A percentile compares a stretch with the other conserved stretches of the same genome.
phyloP scores from a whole-genome alignment of 306 rosid species.

The Bauhinia variegata region DNA sequence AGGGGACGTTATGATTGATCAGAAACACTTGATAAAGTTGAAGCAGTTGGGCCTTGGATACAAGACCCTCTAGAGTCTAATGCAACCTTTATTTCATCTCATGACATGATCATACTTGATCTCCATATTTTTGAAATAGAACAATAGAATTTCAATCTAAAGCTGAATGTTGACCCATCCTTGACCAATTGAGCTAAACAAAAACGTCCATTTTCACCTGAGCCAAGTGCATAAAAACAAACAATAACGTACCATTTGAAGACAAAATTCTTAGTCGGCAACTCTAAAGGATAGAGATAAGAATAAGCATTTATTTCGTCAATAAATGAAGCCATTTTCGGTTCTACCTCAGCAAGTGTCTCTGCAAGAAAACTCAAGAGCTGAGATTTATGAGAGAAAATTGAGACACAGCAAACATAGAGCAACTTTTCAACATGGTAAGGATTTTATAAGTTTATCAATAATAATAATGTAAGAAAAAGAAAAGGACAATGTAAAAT shows the following conservation, averaged over 20 bases:
- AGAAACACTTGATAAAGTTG: conserved; percentile 1
- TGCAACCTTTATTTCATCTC: neutral
- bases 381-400: neutral
- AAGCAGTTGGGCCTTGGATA: neutral
- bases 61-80: no score
- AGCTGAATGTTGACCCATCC: neutral
- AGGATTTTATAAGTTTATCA: neutral
- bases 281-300: conserved; percentile 73
- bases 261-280: conserved; percentile 65
- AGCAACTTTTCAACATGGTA: neutral
- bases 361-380: conserved; percentile 50
- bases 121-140: neutral
- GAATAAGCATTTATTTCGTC: conserved; percentile 86
- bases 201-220: neutral
- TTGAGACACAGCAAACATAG: conserved; percentile 26
- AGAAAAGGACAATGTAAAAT: neutral
- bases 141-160: neutral
- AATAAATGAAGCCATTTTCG: conserved; percentile 58
- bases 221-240: neutral
- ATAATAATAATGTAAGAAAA: neutral
- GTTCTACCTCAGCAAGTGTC: conserved; percentile 67
- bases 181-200: neutral
- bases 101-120: neutral
- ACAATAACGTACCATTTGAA: conserved; percentile 75
- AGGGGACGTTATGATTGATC: neutral